Evolutionary conservation across 331 rosid genomes (phyloP).

Genomic region (Prunus yedoensis): DNA sequence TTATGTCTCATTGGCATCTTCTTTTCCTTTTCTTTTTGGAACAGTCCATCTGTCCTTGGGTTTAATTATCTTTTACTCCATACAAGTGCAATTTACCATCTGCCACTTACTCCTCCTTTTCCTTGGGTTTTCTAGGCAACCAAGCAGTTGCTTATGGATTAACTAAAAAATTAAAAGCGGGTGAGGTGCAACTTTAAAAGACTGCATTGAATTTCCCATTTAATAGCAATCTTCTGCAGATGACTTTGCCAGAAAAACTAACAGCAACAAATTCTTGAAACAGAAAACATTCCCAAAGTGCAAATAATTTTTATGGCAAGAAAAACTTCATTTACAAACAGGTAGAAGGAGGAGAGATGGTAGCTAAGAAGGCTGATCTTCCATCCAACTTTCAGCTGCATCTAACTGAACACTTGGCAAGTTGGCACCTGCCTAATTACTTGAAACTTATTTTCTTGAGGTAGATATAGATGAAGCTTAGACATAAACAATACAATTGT

Average conservation of each 20-base stretch:
- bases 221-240: not conserved
- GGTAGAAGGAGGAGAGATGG: too few species aligned
- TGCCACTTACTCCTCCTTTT: not conserved
- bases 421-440: not conserved
- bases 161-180: not conserved
- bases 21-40: not conserved
- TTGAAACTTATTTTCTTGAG: not conserved
- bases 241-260: not conserved
- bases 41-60: slow-evolving; percentile 7
- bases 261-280: not conserved
- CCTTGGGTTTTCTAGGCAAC: not conserved
- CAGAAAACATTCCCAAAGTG: not conserved
- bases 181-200: not conserved
- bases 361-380: too few species aligned
- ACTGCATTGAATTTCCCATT: not conserved
- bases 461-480: too few species aligned
- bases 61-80: not conserved
- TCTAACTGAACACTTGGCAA: not conserved
- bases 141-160: not conserved
- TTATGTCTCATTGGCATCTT: slow-evolving; percentile 10
- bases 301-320: not conserved
- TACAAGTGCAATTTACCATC: not conserved
- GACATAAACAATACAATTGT: too few species aligned
- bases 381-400: too few species aligned
- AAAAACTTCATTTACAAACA: too few species aligned